Conservation (phyloP, 371 early-diverging fungal genomes). For the Umbelopsis sp. region DNA sequence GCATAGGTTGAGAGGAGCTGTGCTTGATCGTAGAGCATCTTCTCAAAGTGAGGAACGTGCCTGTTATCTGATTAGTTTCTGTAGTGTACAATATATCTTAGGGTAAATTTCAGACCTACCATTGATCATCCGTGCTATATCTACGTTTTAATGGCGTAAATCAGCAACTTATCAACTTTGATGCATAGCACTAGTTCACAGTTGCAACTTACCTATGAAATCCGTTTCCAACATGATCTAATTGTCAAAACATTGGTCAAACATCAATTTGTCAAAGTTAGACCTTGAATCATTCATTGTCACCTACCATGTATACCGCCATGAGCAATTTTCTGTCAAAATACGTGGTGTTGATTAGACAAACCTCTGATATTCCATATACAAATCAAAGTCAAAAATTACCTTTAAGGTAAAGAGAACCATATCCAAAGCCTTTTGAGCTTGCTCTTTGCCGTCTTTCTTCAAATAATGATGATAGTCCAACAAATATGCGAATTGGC, state of each 20-base stretch:
- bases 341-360: neutral
- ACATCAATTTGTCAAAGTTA: neutral
- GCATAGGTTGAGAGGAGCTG: slow-evolving; percentile 59
- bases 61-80: neutral
- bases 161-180: too few species aligned
- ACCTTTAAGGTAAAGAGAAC: slow-evolving; percentile 58
- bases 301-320: slow-evolving; percentile 69
- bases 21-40: slow-evolving; percentile 75
- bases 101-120: slow-evolving; percentile 15
- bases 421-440: slow-evolving; percentile 57
- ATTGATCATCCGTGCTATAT: slow-evolving; percentile 45
- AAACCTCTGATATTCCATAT: neutral
- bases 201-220: slow-evolving; percentile 56
- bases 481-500: slow-evolving; percentile 58
- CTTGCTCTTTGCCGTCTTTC: slow-evolving; percentile 25
- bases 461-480: slow-evolving; percentile 49
- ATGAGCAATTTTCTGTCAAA: slow-evolving; percentile 44
- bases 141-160: slow-evolving; percentile 21
- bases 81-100: too few species aligned
- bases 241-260: neutral
- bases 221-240: slow-evolving; percentile 65
- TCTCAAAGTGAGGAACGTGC: slow-evolving; percentile 68
- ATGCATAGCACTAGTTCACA: neutral
- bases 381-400: neutral
- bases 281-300: too few species aligned